Conservation (phyloP, 2,329 filamentous ascomycete species). For the Nannizzia gypsea region DNA sequence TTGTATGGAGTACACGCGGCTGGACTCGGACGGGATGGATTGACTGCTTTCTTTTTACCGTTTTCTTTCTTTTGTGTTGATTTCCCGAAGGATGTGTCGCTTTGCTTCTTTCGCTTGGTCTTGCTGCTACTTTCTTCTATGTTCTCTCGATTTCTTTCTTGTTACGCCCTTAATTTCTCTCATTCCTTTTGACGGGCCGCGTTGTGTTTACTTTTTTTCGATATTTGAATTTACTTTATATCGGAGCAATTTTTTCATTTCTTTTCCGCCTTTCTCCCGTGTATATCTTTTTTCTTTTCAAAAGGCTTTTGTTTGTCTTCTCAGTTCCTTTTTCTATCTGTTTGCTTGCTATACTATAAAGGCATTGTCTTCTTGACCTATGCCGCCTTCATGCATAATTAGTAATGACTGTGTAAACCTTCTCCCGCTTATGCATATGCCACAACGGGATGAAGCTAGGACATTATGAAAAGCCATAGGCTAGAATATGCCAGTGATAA, state of each 20-base stretch:
- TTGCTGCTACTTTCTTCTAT: not conserved
- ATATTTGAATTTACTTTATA: not conserved
- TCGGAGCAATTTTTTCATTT: not conserved
- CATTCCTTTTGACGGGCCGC: not conserved
- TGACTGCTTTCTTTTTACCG: not conserved
- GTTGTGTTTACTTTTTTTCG: not conserved
- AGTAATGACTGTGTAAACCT: no score
- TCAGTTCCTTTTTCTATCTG: no score
- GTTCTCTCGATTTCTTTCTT: not conserved
- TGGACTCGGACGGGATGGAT: not conserved
- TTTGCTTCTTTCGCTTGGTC: not conserved
- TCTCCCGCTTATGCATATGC: no score
- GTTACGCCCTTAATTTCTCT: not conserved
- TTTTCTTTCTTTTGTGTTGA: not conserved
- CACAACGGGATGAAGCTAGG: no score
- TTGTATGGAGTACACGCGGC: not conserved
- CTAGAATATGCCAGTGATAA: no score
- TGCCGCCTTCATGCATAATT: no score
- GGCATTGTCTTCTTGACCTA: no score
- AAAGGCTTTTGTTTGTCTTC: no score
- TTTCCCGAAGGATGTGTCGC: not conserved
- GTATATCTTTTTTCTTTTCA: not conserved
- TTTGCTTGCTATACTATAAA: no score
- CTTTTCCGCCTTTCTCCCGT: not conserved
- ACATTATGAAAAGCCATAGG: no score